phyloP scores from a whole-genome alignment of 1,139 yeast genomes.

The Candida dubliniensis region DNA sequence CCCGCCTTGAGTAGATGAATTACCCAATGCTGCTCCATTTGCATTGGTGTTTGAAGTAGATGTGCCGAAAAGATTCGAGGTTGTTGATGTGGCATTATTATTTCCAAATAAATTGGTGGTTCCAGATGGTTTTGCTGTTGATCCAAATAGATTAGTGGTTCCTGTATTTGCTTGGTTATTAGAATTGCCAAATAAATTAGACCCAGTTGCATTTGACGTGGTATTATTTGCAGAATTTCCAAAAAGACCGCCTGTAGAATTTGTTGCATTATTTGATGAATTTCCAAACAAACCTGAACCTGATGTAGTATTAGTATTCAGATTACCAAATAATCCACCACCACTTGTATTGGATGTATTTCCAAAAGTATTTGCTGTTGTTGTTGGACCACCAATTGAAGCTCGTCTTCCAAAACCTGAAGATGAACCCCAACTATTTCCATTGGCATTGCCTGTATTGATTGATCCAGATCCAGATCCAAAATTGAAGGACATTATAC shows the following conservation, averaged over 20 bases:
- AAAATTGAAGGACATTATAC: constrained; percentile 11
- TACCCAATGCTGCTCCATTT: constrained; percentile 17
- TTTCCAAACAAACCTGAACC: constrained; percentile 12
- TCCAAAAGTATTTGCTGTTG: constrained; percentile 16
- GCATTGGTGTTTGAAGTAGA: constrained; percentile 1
- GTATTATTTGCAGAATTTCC: constrained; percentile 13
- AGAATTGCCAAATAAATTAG: constrained; percentile 8
- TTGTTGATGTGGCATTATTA: constrained; percentile 5
- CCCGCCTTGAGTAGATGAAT: constrained; percentile 9
- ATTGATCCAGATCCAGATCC: constrained; percentile 11
- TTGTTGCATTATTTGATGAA: background rate
- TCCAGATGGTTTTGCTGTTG: constrained; percentile 10
- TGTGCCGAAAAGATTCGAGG: background rate
- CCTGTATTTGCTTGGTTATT: constrained; percentile 17
- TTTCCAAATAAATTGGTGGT: constrained; percentile 11
- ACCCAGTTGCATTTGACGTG: constrained; percentile 4
- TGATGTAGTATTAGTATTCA: constrained; percentile 6
- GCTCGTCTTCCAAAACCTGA: constrained; percentile 26
- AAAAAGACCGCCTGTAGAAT: background rate
- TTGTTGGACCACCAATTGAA: constrained; percentile 16
- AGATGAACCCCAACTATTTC: constrained; percentile 25
- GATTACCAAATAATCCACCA: constrained; percentile 18
- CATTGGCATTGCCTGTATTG: constrained; percentile 5
- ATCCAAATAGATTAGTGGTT: constrained; percentile 23
- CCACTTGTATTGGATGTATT: constrained; percentile 10